These are phyloP conservation scores for Penicillium occitanis DNA, from an alignment of 2,329 filamentous ascomycete species.

Conservation along the genomic window DNA sequence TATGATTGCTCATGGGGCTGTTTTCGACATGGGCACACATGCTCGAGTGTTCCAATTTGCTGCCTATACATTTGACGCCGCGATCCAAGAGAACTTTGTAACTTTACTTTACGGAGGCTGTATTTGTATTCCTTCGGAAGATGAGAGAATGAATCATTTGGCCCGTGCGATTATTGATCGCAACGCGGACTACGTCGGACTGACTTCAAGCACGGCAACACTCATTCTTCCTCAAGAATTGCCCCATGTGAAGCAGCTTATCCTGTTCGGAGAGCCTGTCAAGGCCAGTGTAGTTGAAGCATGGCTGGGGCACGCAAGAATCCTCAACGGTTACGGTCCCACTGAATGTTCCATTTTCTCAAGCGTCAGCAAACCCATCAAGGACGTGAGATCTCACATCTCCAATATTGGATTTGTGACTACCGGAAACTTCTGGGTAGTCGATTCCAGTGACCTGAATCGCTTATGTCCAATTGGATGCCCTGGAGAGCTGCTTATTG, in stretches of 20 bases:
- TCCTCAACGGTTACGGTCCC: not conserved
- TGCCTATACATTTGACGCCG: slow-evolving; percentile 57
- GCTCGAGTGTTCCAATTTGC: slow-evolving; percentile 62
- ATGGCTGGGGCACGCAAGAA: not conserved
- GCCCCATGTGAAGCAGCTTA: not conserved
- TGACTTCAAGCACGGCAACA: slow-evolving; percentile 50
- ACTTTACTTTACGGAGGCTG: not conserved
- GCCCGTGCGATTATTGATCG: not conserved
- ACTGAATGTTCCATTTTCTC: not conserved
- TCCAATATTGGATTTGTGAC: not conserved
- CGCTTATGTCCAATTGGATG: slow-evolving; percentile 47
- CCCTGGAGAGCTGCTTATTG: slow-evolving; percentile 42
- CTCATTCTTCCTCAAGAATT: slow-evolving; percentile 38
- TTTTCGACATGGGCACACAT: slow-evolving; percentile 44
- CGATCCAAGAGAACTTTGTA: slow-evolving; percentile 41
- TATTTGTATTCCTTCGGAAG: not conserved
- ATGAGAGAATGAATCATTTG: not conserved
- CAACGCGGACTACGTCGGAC: not conserved
- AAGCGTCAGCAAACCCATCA: slow-evolving; percentile 9
- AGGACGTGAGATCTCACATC: not conserved
- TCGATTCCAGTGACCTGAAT: slow-evolving; percentile 24
- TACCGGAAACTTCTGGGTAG: not conserved
- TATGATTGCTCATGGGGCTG: slow-evolving; percentile 49
- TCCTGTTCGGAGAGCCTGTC: slow-evolving; percentile 44
- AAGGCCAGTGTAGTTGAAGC: slow-evolving; percentile 36